Base-by-base conservation (phyloP, 2,329 filamentous ascomycete species). In the Plectosphaerella cucumerina region DNA sequence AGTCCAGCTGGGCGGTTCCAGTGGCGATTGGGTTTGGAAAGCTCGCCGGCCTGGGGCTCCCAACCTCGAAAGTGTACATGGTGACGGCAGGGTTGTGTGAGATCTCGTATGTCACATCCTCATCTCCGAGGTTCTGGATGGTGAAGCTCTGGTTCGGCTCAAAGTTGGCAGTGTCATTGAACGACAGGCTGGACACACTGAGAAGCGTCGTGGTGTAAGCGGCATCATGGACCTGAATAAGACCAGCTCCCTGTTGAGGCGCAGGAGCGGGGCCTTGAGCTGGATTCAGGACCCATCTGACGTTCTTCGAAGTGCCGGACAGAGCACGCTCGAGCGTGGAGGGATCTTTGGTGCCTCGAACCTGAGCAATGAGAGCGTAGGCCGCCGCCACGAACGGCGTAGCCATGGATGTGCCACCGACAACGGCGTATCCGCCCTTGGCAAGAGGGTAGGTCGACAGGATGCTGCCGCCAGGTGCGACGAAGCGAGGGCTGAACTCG, bases 311-410 rank as follows among this genome's bases (percentile, higher is more conserved):
- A 31, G 26, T 31, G 26, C 26, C 26, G 12, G 26, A 31, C 4
- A 31, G 26, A 3, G 26, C 26, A 31, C 6, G 26, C 26, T 31
- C 26, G 8, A 31, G 26, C 26, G 26, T 31, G 72, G 4, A 83
- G 67, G 78, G 79, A 35, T 78, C 72, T 35, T 73, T 69, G 17
- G 70, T 78, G 9, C 74, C 74, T 18, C 76, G 74, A n/a, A 72
- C 74, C 51, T 81, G 69, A 33, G 72, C 72, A 50, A 84, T 62
- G 26, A 85, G 71, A 1, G 80, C 81, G 37, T 75, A 50, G 79
- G 67, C 10, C 71, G 65, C 44, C 79, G 70, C 11, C 70, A 69
- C 26, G 69, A 67, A 15, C 69, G 72, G 39, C 61, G 62, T 41
- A 73, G 59, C 23, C 74, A 78, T 77, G 3, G 71, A 74, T 3